Base-by-base conservation (phyloP, 2,329 filamentous ascomycete species). In the Cladosporium sp. region DNA sequence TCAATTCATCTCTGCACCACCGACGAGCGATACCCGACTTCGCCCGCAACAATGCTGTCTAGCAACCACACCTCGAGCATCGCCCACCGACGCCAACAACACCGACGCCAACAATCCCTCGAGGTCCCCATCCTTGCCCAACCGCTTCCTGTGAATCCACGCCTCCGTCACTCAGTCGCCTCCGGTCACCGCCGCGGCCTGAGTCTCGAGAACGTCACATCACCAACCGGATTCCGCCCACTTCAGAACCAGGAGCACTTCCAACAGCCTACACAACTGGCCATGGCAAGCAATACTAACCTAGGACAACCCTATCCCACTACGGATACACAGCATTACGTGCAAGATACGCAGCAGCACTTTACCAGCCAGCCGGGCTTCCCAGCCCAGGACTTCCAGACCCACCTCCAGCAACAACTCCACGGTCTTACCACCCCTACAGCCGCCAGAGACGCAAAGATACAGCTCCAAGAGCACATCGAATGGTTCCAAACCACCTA, bases 301-400 rank as follows among this genome's bases (percentile, higher is more conserved):
- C 69, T 74, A 80, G 79, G 78, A 81, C 76, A 78, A 76, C 78
- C 35, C n/a, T 57, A 77, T 52, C 48, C 56, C 75, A 74, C 82
- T 77, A 77, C 78, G 81, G 87, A 90, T 82, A 78, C 79, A 83
- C 89, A 92, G 83, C 88, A 91, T 83, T 82, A 85, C 78, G 83
- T 91, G 86, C 88, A 87, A 87, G 89, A 90, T 89, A 83, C 88
- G 86, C 90, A 93, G 84, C 85, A 90, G 86, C 89, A 91, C 80
- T 85, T 84, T 83, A 83, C 85, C 83, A 83, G 84, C 83, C 86
- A 89, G 85, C 88, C 88, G 84, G 87, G 88, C 83, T 80, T 63
- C 60, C 70, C 51, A 55, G 60, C 66, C 58, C 64, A 73, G 61
- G 68, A 73, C 64, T 74, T 73, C 65, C 73, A 74, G 62, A 71